Evolutionary conservation across 441 rosid species (phyloP), one percentile per base, ranked within the genome.

Genomic region (Mallotus japonicus): DNA sequence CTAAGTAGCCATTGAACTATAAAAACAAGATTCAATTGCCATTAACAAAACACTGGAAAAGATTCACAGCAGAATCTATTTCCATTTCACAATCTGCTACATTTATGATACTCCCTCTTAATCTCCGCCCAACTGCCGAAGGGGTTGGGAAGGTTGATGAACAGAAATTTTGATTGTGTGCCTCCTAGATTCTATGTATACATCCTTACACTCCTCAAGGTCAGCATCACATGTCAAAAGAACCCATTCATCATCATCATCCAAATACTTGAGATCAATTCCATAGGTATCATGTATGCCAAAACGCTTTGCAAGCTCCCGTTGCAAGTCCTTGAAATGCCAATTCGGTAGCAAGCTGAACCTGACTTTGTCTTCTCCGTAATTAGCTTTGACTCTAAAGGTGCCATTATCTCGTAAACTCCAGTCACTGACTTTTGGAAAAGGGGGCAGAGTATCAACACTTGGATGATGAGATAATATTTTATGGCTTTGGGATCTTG

Each of bases 161-260:
- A 92, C 58, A 15, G 90, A 81, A 76, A 92, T 83, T 67, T 84
- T 86, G 73, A 95, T 87, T 24, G 92, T 88, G 58, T 74, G 82
- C 65, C 78, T 80, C 70, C 74, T 84, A 28, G 82, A 81, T 74
- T 79, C 74, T 79, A 81, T 87, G 76, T 87, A 65, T 60, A 95
- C 81, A 69, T 95, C 97, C 40, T 84, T 84, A 69, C 99, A 95
- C 80, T 95, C 99, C 85, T 92, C 97, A 8, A 95, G 90, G 74
- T 95, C 97, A 1, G 88, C 92, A 75, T 95, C 96, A 69, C 99
- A 92, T 20, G 97, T 92, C 85, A 92, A 80, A 62, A 92, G 96
- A 62, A 95, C 97, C 97, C 97, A 95, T 58, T 95, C 99, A 3
- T 62, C 47, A 75, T 95, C 97, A 77, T 92, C 97, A 57, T 95